phyloP scores from a whole-genome alignment of 768 basidiomycete species.

The Amanita fuliginea region DNA sequence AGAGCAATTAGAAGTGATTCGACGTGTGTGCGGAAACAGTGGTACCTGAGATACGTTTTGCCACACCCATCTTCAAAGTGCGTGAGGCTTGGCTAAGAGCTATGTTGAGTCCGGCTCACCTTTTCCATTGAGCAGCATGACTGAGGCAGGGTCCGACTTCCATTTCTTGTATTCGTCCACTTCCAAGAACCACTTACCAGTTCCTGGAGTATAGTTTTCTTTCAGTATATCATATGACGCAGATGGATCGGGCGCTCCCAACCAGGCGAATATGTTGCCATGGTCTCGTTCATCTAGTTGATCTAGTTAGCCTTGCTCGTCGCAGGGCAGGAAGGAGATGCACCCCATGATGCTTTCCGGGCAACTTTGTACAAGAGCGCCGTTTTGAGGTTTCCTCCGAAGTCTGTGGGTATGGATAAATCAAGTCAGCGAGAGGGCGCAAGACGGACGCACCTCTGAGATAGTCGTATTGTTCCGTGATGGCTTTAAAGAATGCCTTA shows the following conservation, averaged over 20 bases:
- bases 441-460: neutral
- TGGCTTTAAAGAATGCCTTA: neutral
- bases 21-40: no score
- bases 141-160: neutral
- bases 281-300: neutral
- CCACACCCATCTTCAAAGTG: neutral
- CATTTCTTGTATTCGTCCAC: neutral
- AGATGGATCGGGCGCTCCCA: neutral
- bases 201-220: neutral
- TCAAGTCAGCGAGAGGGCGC: neutral
- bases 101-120: neutral
- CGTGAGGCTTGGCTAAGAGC: neutral
- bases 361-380: neutral
- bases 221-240: neutral
- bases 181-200: neutral
- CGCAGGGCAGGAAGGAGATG: neutral
- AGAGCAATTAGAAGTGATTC: neutral
- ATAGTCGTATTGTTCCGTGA: neutral
- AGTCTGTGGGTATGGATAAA: neutral
- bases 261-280: neutral
- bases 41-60: neutral
- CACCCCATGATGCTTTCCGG: neutral
- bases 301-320: neutral
- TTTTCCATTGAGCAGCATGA: neutral
- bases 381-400: constrained; percentile 1